Evolutionary conservation across 345 rosid genomes (phyloP).

Genomic region (Aquilaria sinensis): DNA sequence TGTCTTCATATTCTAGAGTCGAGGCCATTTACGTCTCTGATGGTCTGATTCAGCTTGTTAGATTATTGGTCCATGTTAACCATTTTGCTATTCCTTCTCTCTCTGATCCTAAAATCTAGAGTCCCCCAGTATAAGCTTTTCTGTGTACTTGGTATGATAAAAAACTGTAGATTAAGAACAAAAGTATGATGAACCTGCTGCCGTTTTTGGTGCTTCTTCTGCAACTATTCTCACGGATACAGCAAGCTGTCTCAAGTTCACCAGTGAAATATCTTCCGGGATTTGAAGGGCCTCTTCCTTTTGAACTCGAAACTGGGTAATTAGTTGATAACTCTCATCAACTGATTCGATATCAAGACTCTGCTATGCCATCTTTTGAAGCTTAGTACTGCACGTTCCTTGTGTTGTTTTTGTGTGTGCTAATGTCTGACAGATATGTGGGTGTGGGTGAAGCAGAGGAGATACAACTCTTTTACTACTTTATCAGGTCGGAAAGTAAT

Average conservation of each 20-base stretch:
- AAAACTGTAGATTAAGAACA: too few species aligned
- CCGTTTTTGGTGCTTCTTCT: slow-evolving; percentile 8
- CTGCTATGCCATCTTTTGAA: neutral
- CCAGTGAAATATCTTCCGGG: slow-evolving; percentile 55
- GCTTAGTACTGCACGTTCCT: neutral
- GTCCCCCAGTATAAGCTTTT: too few species aligned
- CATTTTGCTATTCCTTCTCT: too few species aligned
- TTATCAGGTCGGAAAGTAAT: slow-evolving; percentile 15
- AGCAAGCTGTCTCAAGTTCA: slow-evolving; percentile 6
- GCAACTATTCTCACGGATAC: slow-evolving; percentile 8
- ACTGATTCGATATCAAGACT: neutral
- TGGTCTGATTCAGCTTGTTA: too few species aligned
- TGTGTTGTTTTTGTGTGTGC: neutral
- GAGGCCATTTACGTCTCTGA: too few species aligned
- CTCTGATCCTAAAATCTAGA: too few species aligned
- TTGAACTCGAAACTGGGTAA: slow-evolving; percentile 70
- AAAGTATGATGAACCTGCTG: too few species aligned
- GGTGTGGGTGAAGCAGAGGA: slow-evolving; percentile 17
- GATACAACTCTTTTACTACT: slow-evolving; percentile 19
- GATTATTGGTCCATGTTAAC: too few species aligned
- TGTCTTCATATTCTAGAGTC: too few species aligned
- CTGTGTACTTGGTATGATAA: too few species aligned
- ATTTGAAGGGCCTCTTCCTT: slow-evolving; percentile 59
- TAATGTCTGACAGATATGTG: slow-evolving; percentile 13
- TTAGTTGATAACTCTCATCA: neutral